A percentile compares a stretch with the other conserved stretches of the same genome.
These are phyloP conservation scores for Mollisia scopiformis DNA, from an alignment of 2,329 filamentous ascomycete genomes.

Conservation along the genomic window DNA sequence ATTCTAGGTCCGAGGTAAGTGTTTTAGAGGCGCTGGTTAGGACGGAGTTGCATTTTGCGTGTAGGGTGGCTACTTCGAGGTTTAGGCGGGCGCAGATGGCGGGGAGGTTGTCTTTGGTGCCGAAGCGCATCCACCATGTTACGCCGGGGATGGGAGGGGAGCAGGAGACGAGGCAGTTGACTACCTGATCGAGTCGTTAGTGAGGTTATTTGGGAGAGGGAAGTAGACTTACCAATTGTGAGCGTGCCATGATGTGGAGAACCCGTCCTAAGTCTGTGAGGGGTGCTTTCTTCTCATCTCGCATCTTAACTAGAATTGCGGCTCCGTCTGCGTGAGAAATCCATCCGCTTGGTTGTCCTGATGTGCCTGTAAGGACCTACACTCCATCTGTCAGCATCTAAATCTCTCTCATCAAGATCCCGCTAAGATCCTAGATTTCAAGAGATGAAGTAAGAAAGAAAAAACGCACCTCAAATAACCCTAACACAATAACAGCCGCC, in stretches of 20 bases:
- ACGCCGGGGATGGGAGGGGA: constrained; percentile 1
- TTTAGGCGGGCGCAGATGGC: neutral
- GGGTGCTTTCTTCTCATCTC: constrained; percentile 39
- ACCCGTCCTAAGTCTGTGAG: constrained; percentile 40
- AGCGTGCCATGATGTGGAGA: constrained; percentile 40
- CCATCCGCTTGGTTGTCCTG: constrained; percentile 27
- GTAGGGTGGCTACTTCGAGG: neutral
- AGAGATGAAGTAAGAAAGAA: neutral
- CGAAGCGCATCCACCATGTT: constrained; percentile 6
- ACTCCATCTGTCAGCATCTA: neutral
- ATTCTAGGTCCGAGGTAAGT: constrained; percentile 47
- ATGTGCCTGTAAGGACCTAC: neutral
- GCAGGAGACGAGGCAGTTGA: constrained; percentile 8
- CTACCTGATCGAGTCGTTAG: no score
- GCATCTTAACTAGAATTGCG: constrained; percentile 57
- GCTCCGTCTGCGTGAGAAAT: constrained; percentile 62
- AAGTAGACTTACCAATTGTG: constrained; percentile 43
- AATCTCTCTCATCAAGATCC: neutral
- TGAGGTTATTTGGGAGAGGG: constrained; percentile 38
- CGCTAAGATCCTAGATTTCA: neutral
- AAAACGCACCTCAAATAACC: constrained; percentile 56
- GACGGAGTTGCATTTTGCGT: constrained; percentile 40
- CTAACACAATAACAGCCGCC: constrained; percentile 58
- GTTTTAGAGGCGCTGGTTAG: constrained; percentile 42
- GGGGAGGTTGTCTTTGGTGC: constrained; percentile 8